Conservation (phyloP, 179 eudicot species). For the Camellia oleifera region DNA sequence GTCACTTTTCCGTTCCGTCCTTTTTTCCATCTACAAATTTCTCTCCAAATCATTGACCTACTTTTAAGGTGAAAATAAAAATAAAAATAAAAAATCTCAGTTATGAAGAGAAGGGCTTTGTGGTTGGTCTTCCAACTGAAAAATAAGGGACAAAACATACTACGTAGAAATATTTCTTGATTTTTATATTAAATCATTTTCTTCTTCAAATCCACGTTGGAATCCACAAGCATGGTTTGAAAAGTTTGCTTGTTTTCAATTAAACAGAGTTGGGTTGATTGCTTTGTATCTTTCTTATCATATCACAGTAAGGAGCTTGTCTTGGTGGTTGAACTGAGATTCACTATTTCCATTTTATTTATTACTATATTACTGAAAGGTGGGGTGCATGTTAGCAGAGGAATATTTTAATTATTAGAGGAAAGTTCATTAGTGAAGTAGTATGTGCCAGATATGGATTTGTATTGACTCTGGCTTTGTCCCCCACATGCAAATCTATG, state of each 20-base stretch:
- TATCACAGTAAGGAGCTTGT: background rate
- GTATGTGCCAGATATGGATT: background rate
- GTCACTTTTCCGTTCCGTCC: too few relatives aligned
- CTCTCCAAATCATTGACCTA: too few relatives aligned
- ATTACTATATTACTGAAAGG: constrained; percentile 15
- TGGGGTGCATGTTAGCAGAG: constrained; percentile 5
- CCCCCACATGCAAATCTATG: constrained; percentile 10
- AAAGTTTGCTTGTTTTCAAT: constrained; percentile 16
- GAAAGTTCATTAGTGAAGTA: background rate
- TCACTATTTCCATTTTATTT: constrained; percentile 1
- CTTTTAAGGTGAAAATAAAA: background rate
- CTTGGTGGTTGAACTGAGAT: constrained; percentile 22
- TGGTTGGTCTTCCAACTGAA: background rate
- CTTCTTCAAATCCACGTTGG: constrained; percentile 12
- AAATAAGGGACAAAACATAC: background rate
- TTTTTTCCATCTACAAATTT: too few relatives aligned
- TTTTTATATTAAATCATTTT: background rate
- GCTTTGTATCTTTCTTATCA: background rate
- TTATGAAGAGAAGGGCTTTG: background rate
- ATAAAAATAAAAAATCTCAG: background rate
- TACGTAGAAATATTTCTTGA: background rate
- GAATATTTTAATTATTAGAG: background rate
- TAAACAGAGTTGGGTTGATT: constrained; percentile 19
- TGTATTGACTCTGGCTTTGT: background rate
- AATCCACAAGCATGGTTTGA: constrained; percentile 8